Conservation (phyloP, 176 grass and related monocot genomes). For the Alloteropsis semialata region DNA sequence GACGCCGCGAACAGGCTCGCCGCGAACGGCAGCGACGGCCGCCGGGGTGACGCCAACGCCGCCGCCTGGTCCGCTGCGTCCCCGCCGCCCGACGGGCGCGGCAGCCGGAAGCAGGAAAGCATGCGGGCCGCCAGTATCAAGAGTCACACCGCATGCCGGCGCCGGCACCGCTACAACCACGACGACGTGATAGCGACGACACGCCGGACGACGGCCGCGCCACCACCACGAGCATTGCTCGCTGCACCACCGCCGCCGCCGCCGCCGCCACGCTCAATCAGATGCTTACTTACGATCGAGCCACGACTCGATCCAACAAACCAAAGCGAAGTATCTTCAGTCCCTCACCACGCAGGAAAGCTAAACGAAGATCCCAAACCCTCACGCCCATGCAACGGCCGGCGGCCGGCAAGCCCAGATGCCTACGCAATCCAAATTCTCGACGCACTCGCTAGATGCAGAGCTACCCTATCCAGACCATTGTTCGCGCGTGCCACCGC, state of each 20-base stretch:
- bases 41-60: conserved; percentile 8
- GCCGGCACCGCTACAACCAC: neutral
- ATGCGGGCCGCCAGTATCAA: conserved; percentile 23
- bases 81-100: conserved; percentile 29
- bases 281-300: neutral
- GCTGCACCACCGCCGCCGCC: neutral
- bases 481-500: neutral
- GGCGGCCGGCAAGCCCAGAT: neutral
- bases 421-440: neutral
- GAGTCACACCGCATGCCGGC: neutral
- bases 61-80: conserved; percentile 30
- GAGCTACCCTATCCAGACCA: conserved; percentile 10
- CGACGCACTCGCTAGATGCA: neutral
- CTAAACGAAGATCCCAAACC: conserved; percentile 1
- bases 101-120: conserved; percentile 60
- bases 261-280: neutral
- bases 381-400: neutral
- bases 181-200: neutral
- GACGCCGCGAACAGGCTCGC: conserved; percentile 36
- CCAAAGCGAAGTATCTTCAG: conserved; percentile 15
- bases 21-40: conserved; percentile 25
- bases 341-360: neutral
- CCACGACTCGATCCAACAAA: neutral
- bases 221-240: conserved; percentile 31
- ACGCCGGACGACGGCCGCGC: conserved; percentile 9